Evolutionary conservation across 306 rosid genomes (phyloP).

Genomic region (Cucumis sativus): Cucumber_9930_V3 NC_026657.2:7405501-7406000

Average conservation of each 20-base stretch:
- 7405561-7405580: no score
- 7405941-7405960: slow-evolving; percentile 36
- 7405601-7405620: no score
- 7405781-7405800: neutral
- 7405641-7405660: no score
- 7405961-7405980: slow-evolving; percentile 61
- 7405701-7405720: neutral
- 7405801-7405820: neutral
- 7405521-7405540: no score
- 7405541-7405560: no score
- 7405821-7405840: neutral
- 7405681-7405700: neutral
- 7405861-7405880: neutral
- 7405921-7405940: slow-evolving; percentile 25
- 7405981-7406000: slow-evolving; percentile 76
- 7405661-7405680: no score
- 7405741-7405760: neutral
- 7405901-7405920: neutral
- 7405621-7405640: no score
- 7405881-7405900: neutral
- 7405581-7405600: no score
- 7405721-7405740: neutral
- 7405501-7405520: no score
- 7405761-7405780: neutral
- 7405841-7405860: neutral